These are phyloP conservation scores for Drechmeria coniospora DNA, from an alignment of 2,329 filamentous ascomycete genomes.

Conservation along the genomic window DNA sequence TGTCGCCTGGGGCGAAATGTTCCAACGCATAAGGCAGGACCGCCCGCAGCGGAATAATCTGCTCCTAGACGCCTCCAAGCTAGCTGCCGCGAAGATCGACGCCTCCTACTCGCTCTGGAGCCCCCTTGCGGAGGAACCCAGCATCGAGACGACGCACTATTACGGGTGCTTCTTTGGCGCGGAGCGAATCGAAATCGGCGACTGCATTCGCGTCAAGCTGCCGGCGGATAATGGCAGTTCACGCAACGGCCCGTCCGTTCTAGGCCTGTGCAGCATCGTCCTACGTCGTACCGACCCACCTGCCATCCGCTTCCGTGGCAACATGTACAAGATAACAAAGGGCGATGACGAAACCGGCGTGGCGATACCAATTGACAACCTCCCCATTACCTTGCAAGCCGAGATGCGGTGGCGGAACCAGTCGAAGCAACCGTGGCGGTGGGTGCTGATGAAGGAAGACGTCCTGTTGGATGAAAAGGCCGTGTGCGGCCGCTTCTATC, in stretches of 20 bases:
- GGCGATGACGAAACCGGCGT: constrained; percentile 11
- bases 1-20: constrained; percentile 25
- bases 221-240: constrained; percentile 21
- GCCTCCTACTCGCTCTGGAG: constrained; percentile 34
- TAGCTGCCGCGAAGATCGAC: constrained; percentile 32
- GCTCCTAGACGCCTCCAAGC: constrained; percentile 33
- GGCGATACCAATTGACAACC: constrained; percentile 18
- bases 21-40: constrained; percentile 18
- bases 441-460: constrained; percentile 27
- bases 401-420: constrained; percentile 24
- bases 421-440: constrained; percentile 19
- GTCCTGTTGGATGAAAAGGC: constrained; percentile 29
- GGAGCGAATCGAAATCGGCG: constrained; percentile 30
- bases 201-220: constrained; percentile 31
- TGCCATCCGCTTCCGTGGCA: constrained; percentile 24
- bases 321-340: constrained; percentile 21
- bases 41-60: constrained; percentile 23
- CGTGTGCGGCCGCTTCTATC: constrained; percentile 42
- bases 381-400: constrained; percentile 25
- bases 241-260: constrained; percentile 14
- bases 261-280: constrained; percentile 26
- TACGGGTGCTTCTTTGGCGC: constrained; percentile 35
- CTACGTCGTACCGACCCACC: constrained; percentile 19
- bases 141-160: constrained; percentile 20
- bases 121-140: constrained; percentile 14